phyloP scores from a whole-genome alignment of 768 basidiomycete species.

The Rhizopogon vulgaris region DNA sequence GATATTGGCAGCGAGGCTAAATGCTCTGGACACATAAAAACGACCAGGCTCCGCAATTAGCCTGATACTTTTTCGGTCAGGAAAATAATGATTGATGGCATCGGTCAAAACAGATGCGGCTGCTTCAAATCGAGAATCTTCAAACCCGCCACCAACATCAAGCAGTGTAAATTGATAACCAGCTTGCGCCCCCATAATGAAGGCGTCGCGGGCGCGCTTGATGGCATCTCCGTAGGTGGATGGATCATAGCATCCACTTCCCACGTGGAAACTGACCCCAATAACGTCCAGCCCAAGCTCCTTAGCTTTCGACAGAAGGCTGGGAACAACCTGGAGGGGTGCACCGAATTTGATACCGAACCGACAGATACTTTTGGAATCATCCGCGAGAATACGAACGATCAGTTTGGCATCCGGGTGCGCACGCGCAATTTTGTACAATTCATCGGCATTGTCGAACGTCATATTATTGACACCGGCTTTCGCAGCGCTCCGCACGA shows the following conservation, averaged over 20 bases:
- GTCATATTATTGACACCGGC: constrained; percentile 89
- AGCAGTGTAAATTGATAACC: constrained; percentile 83
- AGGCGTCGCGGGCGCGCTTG: constrained; percentile 71
- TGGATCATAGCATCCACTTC: constrained; percentile 94
- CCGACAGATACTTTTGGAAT: constrained; percentile 89
- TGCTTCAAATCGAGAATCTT: constrained; percentile 76
- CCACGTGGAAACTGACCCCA: constrained; percentile 97
- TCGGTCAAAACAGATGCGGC: constrained; percentile 66
- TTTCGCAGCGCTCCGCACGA: constrained; percentile 79
- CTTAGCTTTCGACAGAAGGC: constrained; percentile 71
- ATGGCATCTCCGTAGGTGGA: constrained; percentile 87
- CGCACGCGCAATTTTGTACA: constrained; percentile 82
- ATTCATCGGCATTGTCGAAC: constrained; percentile 95
- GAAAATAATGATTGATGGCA: constrained; percentile 78
- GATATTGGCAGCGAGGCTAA: constrained; percentile 87
- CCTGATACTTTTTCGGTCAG: constrained; percentile 57
- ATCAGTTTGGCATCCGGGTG: constrained; percentile 84
- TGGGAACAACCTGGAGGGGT: constrained; percentile 71
- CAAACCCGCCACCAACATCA: constrained; percentile 96
- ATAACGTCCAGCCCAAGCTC: constrained; percentile 80
- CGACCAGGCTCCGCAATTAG: constrained; percentile 96
- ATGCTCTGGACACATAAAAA: constrained; percentile 89
- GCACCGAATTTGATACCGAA: constrained; percentile 98
- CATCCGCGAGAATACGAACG: constrained; percentile 95
- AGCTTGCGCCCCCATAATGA: constrained; percentile 76